Base-by-base conservation (phyloP, 257 asterid genomes). In the Przewalskia tangutica region DNA sequence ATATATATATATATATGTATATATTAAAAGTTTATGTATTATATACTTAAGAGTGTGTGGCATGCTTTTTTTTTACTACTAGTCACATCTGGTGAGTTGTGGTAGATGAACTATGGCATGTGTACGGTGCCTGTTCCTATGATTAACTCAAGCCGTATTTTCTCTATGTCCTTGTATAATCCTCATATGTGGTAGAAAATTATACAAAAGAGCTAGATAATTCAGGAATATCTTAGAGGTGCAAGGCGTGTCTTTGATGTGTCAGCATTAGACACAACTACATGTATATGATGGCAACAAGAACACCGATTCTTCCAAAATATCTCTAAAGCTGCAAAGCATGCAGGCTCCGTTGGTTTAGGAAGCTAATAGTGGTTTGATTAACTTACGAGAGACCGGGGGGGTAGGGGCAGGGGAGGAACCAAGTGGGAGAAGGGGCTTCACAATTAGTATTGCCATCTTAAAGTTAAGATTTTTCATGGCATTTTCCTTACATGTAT, bases 161-260 rank as follows among this genome's bases (percentile, higher is more conserved):
- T 2, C 4, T 63, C n/a, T 6, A 63, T 63, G 70, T 32, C 44
- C 44, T 63, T 27, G 44, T 63, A 12, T 63, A 63, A 27, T 27
- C 16, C 8, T 23, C 18, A 13, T 4, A 51, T 63, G 44, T 27
- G 42, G 44, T 27, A 12, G 7, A 4, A 63, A 32, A 63, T 32
- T 27, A 38, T 8, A 27, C 10, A 63, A 63, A 63, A 12, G 44
- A 82, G 23, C 23, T 27, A 66, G 50, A 36, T 65, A 36, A 38
- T 81, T 13, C 76, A 32, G 50, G 70, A 36, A 42, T 14, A 77
- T 63, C 63, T 51, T 89, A 88, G 85, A 91, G 85, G 66, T 71
- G 77, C 65, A 81, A 27, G 70, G 27, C 16, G 5, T 7, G 8
- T 23, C 38, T 23, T 27, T 76, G 42, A 13, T 32, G n/a, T 71